These are phyloP conservation scores for Tricladium varicosporioides DNA, from an alignment of 2,329 filamentous ascomycete species.

Conservation along the genomic window DNA sequence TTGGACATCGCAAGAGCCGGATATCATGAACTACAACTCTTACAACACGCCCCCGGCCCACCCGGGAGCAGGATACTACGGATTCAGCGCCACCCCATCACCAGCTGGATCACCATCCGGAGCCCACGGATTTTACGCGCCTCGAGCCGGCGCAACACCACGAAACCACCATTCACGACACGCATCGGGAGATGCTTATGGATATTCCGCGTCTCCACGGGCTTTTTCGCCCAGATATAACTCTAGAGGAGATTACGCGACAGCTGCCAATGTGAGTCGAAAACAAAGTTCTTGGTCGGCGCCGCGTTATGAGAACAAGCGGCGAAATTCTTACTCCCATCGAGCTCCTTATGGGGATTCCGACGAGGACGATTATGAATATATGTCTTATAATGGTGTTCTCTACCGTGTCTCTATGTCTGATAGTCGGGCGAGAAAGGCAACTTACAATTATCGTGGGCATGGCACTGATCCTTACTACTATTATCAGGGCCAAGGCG, in stretches of 20 bases:
- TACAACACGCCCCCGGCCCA: constrained; percentile 31
- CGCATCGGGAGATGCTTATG: constrained; percentile 31
- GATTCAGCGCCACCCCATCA: constrained; percentile 33
- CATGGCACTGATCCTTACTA: constrained; percentile 37
- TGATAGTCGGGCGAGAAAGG: constrained; percentile 27
- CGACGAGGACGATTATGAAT: constrained; percentile 37
- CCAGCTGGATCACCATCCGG: constrained; percentile 34
- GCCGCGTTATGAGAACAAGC: constrained; percentile 29
- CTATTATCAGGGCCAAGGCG: constrained; percentile 32
- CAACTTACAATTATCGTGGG: constrained; percentile 34
- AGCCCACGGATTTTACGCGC: constrained; percentile 31
- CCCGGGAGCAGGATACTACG: constrained; percentile 29
- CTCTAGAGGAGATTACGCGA: constrained; percentile 36
- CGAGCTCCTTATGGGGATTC: constrained; percentile 37
- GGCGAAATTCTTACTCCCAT: constrained; percentile 35
- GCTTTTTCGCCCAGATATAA: constrained; percentile 36
- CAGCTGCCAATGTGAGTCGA: constrained; percentile 39
- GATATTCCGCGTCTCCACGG: constrained; percentile 23
- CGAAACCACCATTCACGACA: constrained; percentile 32
- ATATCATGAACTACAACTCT: constrained; percentile 32
- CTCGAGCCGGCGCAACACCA: constrained; percentile 26
- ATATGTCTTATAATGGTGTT: constrained; percentile 31
- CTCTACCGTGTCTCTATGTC: constrained; percentile 23
- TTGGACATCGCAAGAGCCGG: constrained; percentile 32
- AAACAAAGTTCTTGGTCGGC: constrained; percentile 35